A percentile compares a stretch with the other conserved stretches of the same genome.
Conservation (phyloP, 1,284 basidiomycete species). For the Gomphus sp. region DNA sequence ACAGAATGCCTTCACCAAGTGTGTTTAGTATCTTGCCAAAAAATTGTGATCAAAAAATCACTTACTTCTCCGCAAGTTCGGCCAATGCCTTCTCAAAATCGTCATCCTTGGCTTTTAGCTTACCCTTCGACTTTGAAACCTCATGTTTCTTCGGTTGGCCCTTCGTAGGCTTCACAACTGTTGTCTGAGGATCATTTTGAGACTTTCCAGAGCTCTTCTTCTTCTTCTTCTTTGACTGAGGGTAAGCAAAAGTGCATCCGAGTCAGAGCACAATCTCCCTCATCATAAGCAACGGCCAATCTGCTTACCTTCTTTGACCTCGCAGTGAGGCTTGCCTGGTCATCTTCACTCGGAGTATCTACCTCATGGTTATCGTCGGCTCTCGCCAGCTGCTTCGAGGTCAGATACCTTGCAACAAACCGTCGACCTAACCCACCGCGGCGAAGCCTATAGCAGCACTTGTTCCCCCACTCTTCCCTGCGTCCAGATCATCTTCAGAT, state of each 20-base stretch:
- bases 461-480: constrained; percentile 8
- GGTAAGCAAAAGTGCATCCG: neutral
- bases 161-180: constrained; percentile 17
- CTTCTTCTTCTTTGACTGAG: constrained; percentile 17
- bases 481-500: neutral
- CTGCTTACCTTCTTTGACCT: constrained; percentile 25
- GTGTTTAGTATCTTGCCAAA: neutral
- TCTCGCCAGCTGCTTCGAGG: constrained; percentile 13
- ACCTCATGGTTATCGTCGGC: constrained; percentile 21
- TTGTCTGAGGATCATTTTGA: constrained; percentile 6
- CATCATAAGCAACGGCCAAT: neutral
- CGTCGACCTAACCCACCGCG: constrained; percentile 3
- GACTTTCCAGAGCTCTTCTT: constrained; percentile 10
- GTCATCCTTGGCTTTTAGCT: constrained; percentile 33
- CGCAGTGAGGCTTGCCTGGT: constrained; percentile 12
- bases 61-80: constrained; percentile 70
- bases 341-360: constrained; percentile 23
- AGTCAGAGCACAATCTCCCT: neutral
- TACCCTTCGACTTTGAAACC: constrained; percentile 1
- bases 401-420: neutral
- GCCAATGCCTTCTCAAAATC: constrained; percentile 78
- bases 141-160: constrained; percentile 13
- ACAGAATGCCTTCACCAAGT: neutral
- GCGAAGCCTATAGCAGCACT: constrained; percentile 15
- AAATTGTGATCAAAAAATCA: constrained; percentile 6